Evolutionary conservation across 2,329 filamentous ascomycete genomes (phyloP).

Genomic region (Fusarium siculi): DNA sequence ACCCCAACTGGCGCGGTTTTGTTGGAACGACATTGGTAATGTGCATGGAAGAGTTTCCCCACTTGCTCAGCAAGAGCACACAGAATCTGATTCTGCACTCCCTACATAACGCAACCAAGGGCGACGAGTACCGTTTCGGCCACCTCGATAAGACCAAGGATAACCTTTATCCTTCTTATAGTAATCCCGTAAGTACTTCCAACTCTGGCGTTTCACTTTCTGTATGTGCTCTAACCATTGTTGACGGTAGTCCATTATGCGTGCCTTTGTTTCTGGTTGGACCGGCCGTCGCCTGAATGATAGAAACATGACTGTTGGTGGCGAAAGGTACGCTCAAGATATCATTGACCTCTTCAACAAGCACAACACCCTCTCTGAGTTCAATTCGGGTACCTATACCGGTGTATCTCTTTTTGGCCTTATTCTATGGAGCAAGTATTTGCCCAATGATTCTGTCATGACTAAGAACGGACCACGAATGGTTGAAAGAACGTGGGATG

Average conservation of each 20-base stretch:
- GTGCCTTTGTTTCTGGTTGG: constrained; percentile 70
- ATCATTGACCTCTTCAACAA: constrained; percentile 67
- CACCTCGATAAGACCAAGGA: constrained; percentile 63
- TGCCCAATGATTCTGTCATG: constrained; percentile 64
- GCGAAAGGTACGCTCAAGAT: constrained; percentile 65
- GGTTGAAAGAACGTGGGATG: constrained; percentile 64
- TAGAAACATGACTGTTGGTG: constrained; percentile 67
- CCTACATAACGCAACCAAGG: constrained; percentile 64
- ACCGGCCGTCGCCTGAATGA: constrained; percentile 64
- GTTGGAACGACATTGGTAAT: constrained; percentile 68
- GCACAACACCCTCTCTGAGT: constrained; percentile 68
- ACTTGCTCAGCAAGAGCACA: constrained; percentile 54
- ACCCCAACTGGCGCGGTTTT: constrained; percentile 73
- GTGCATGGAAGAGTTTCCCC: constrained; percentile 66
- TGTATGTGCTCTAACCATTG: neutral
- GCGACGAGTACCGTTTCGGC: constrained; percentile 70
- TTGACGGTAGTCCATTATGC: constrained; percentile 60
- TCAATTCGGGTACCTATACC: constrained; percentile 71
- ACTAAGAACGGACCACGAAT: constrained; percentile 61
- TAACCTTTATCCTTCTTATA: constrained; percentile 71
- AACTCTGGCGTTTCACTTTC: fast-evolving
- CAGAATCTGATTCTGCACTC: constrained; percentile 61
- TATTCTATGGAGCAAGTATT: constrained; percentile 69
- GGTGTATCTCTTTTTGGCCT: constrained; percentile 70
- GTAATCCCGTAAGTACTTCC: constrained; percentile 58